These are phyloP conservation scores for Toxoplasma gondii DNA, from an alignment of 169 alveolate genomes.

Conservation along the genomic window DNA sequence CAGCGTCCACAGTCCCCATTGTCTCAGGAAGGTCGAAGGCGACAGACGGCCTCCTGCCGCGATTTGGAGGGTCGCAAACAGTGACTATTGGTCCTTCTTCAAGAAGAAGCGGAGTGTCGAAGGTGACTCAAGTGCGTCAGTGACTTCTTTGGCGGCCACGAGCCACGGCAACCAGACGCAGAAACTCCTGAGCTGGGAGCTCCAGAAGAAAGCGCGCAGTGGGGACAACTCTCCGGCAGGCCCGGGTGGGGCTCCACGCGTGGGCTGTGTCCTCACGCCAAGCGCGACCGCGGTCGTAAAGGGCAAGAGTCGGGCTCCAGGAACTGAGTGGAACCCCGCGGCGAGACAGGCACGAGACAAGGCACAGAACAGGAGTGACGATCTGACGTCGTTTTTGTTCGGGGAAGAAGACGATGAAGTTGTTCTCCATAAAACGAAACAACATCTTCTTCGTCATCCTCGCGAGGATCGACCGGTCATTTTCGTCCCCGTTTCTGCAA, in stretches of 20 bases:
- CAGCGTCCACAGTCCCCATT: too few species aligned
- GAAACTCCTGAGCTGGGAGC: too few species aligned
- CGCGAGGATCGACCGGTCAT: not conserved
- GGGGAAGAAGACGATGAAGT: not conserved
- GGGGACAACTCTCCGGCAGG: not conserved
- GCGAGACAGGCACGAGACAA: not conserved
- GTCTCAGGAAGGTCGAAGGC: too few species aligned
- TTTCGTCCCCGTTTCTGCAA: slow-evolving; percentile 7
- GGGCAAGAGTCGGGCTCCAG: not conserved
- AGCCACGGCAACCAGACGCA: too few species aligned
- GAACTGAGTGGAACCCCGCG: not conserved
- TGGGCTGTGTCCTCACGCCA: not conserved
- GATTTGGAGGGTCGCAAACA: too few species aligned
- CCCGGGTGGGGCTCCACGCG: not conserved
- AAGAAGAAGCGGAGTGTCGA: too few species aligned
- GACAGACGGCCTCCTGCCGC: too few species aligned
- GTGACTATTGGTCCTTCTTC: too few species aligned
- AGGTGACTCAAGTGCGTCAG: too few species aligned
- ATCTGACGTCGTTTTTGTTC: too few species aligned
- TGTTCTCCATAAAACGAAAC: not conserved
- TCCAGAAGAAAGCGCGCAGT: too few species aligned
- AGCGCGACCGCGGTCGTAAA: not conserved
- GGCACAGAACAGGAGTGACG: not conserved
- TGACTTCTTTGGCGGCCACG: too few species aligned
- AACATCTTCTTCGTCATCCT: slow-evolving; percentile 10